Conservation (phyloP, 2,329 filamentous ascomycete species). For the Aspergillus pseudoviridinutans region DNA sequence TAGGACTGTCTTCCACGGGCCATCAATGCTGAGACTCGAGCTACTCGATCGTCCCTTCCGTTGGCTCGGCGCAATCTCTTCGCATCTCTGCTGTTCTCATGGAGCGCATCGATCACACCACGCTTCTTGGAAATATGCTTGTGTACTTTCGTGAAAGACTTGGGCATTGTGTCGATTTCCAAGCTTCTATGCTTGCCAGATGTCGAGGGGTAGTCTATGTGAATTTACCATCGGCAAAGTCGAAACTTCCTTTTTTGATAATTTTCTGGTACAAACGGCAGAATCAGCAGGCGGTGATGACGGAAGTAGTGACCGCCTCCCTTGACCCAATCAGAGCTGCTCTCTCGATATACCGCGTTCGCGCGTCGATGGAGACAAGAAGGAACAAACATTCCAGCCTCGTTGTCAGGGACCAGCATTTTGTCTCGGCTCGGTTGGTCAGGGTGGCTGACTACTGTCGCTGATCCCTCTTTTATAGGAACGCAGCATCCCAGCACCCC, state of each 20-base stretch:
- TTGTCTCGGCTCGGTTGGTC: conserved; percentile 1
- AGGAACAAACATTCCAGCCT: conserved; percentile 31
- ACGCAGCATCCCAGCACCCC: conserved; percentile 3
- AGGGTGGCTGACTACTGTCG: conserved; percentile 10
- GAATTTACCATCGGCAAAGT: conserved; percentile 1
- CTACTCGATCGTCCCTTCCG: conserved; percentile 76
- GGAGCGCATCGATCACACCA: conserved; percentile 68
- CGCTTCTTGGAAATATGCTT: conserved; percentile 91
- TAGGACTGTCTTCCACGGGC: conserved; percentile 71
- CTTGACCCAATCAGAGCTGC: conserved; percentile 15
- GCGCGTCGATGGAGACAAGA: conserved; percentile 28
- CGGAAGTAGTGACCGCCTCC: conserved; percentile 4
- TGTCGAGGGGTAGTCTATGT: not conserved
- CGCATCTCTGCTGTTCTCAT: conserved; percentile 85
- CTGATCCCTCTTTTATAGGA: not conserved
- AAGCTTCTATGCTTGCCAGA: not conserved
- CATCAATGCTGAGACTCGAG: conserved; percentile 64
- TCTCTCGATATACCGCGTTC: conserved; percentile 22
- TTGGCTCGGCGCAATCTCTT: conserved; percentile 74
- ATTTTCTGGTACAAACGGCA: conserved; percentile 28
- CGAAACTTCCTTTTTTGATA: conserved; percentile 7
- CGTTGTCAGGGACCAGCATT: conserved; percentile 15
- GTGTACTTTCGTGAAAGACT: conserved; percentile 73
- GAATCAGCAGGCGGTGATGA: conserved; percentile 29
- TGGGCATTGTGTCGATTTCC: conserved; percentile 57